phyloP scores from a whole-genome alignment of 2,329 filamentous ascomycete species.

The Pezicula carpinea region DNA sequence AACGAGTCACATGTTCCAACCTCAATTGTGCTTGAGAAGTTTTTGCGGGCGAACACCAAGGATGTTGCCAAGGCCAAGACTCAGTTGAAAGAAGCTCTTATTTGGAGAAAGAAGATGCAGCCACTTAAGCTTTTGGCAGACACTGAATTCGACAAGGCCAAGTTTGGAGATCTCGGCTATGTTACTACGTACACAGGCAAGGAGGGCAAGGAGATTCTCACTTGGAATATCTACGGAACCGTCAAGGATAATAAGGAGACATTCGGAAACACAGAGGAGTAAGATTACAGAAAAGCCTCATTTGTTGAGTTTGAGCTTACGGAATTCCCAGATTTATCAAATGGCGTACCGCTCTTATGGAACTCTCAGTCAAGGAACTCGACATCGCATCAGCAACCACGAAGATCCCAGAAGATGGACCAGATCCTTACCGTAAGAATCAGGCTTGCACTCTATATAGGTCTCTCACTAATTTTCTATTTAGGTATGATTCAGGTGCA shows the following conservation, averaged over 20 bases:
- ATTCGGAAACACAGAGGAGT: conserved; percentile 80
- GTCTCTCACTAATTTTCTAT: too few relatives aligned
- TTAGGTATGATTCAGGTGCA: conserved; percentile 66
- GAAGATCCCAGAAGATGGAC: conserved; percentile 64
- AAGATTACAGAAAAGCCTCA: conserved; percentile 32
- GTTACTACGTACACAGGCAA: conserved; percentile 64
- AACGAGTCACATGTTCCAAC: conserved; percentile 59
- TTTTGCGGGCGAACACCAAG: conserved; percentile 82
- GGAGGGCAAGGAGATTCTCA: conserved; percentile 61
- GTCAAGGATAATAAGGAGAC: conserved; percentile 77
- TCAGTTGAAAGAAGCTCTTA: conserved; percentile 73
- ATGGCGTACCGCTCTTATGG: conserved; percentile 64
- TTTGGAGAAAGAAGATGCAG: conserved; percentile 76
- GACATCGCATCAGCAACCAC: conserved; percentile 63
- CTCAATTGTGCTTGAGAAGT: conserved; percentile 86
- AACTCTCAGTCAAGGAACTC: conserved; percentile 73
- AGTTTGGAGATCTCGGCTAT: conserved; percentile 77
- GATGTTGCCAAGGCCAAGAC: conserved; percentile 69
- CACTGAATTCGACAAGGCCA: conserved; percentile 57
- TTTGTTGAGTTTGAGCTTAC: background rate
- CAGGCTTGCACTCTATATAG: too few relatives aligned
- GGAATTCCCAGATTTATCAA: background rate
- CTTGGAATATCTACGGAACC: conserved; percentile 90
- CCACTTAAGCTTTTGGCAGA: conserved; percentile 62
- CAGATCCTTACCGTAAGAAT: conserved; percentile 80